Base-by-base conservation (phyloP, 768 basidiomycete species). In the Cystobasidium tubakii region DNA sequence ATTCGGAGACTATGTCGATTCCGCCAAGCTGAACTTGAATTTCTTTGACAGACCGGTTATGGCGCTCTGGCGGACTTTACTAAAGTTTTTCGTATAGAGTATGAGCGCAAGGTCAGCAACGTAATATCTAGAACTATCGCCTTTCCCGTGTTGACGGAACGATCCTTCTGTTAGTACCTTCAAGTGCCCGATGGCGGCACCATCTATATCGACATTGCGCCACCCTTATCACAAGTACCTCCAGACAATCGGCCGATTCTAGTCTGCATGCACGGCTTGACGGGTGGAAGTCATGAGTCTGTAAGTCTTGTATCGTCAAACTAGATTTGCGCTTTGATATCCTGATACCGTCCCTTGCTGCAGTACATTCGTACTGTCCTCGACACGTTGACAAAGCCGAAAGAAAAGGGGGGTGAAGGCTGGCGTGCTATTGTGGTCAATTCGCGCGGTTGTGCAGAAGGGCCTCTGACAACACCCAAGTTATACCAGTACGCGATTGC, bases 371-470 rank as follows among this genome's bases (percentile, higher is more conserved):
- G 69, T 29, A 57, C 53, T 17, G 55, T 71, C 1, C 33, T 71
- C 4, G 29, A 34, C 33, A 85, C 96, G 57, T 83, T 98, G 1
- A 31, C 85, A 86, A 63, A 88, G 87, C 73, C 89, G 88, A 17
- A 88, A 88, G 80, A 84, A 15, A 39, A 73, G 33, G 64, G 72
- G 15, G 72, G 72, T 29, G 29, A 73, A 27, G 72, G 93, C 19
- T 95, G 90, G 81, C 85, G 96, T 73, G 94, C 86, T 3, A 88
- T 90, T 15, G 92, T 97, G 10, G 86, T 94, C 80, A 96, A 95
- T 82, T 94, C 90, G 82, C 86, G 94, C 77, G 93, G 92, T 79
- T 95, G 92, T 90, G 93, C 92, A 67, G 89, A 89, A 42, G 87
- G 89, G 34, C 90, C 90, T 1, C 81, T 97, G 72, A 95, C 91